Base-by-base conservation (phyloP, 352 stramenopile species). In the Elongisporangium anandrum region DNA sequence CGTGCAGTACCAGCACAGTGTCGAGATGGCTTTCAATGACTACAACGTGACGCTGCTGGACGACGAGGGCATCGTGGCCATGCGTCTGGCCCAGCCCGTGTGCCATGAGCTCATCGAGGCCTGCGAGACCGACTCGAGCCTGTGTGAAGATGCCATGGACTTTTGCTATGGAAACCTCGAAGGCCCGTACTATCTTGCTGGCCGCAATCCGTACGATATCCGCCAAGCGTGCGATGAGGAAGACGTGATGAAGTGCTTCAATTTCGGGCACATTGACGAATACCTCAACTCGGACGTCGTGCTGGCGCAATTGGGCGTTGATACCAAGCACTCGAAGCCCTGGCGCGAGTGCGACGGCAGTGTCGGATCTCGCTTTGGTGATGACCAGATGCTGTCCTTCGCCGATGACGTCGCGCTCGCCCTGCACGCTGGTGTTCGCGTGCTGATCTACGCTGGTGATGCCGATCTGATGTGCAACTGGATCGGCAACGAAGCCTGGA, bases 401-500 rank as follows among this genome's bases (percentile, higher is more conserved):
- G 80, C 90, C 3, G 61, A 84, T 9, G 81, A 95, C 51, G 76
- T 98, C 16, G 80, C 84, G 23, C 73, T 95, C 38, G 63, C 98
- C 23, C 70, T 99, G 1, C 61, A 87, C 49, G 62, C 68, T 13
- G 73, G 75, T 23, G 73, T 93, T 7, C 72, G 72, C 8, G 93
- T 97, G 19, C 74, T 99, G 8, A 94, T 99, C 65, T 99, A 99
- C 75, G 92, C 94, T 21, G 96, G 97, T 54, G 97, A 99, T 72
- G 80, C 92, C 10, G 97, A 99, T 70, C 97, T 98, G 62, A 98
- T 99, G 70, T 98, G 92, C 77, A 99, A 99, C 69, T 98, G 97
- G 80, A 68, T 98, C 49, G 97, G 96, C 21, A 98, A 98, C 66
- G 65, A 97, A 60, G 95, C 95, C 23, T 99, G 95, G 96, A 97